These are phyloP conservation scores for Amesomyces nigricolor DNA, from an alignment of 2,329 filamentous ascomycete genomes.

Conservation along the genomic window DNA sequence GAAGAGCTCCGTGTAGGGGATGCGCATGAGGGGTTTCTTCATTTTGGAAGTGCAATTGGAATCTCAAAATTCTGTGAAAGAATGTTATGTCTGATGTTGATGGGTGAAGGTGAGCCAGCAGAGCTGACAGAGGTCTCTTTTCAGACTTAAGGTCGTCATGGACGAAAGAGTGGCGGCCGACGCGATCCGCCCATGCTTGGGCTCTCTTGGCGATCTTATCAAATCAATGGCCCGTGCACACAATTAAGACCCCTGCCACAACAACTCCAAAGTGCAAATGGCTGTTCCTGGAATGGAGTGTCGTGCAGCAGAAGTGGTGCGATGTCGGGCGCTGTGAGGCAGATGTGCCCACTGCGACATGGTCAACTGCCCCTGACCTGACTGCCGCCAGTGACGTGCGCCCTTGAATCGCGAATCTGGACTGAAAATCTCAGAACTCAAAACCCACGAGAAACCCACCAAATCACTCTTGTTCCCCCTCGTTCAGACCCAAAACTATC, in stretches of 20 bases:
- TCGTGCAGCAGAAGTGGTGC: slow-evolving; percentile 3
- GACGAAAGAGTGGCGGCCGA: neutral
- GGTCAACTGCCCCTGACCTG: neutral
- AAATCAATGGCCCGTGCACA: slow-evolving; percentile 1
- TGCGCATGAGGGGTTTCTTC: slow-evolving; percentile 62
- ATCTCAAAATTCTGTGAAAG: neutral
- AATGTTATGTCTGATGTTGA: neutral
- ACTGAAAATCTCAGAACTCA: neutral
- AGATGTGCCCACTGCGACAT: slow-evolving; percentile 7
- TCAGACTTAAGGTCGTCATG: too few species aligned
- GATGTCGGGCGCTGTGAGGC: slow-evolving; percentile 2
- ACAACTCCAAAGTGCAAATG: neutral
- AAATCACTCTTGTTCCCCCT: neutral
- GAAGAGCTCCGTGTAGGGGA: slow-evolving; percentile 83
- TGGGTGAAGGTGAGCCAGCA: too few species aligned
- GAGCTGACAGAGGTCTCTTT: too few species aligned
- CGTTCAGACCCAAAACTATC: neutral
- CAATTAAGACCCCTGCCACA: neutral
- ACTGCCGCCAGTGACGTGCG: slow-evolving; percentile 3
- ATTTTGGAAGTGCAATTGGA: neutral
- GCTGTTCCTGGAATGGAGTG: neutral
- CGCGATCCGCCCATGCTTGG: too few species aligned
- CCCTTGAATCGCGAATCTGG: neutral
- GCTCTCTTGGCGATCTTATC: too few species aligned
- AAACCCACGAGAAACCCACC: neutral